A percentile compares a stretch with the other conserved stretches of the same genome.
These are phyloP conservation scores for Microthyrium microscopicum DNA, from an alignment of 2,329 filamentous ascomycete genomes.

Conservation along the genomic window DNA sequence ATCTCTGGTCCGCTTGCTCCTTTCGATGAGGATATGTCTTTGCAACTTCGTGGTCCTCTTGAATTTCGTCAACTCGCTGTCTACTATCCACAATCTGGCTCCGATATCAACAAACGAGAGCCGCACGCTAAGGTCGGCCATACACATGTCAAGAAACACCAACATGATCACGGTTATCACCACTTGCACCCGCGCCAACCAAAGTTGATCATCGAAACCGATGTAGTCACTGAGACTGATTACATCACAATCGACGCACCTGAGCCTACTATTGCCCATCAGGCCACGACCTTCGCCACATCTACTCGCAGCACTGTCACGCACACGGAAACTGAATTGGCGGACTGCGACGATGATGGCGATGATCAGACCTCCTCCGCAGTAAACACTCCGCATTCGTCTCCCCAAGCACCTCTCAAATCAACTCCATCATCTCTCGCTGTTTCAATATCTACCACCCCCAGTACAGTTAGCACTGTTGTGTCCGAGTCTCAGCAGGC, in stretches of 20 bases:
- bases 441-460: not conserved
- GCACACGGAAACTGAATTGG: too few species aligned
- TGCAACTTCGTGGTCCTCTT: slow-evolving; percentile 57
- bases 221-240: too few species aligned
- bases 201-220: too few species aligned
- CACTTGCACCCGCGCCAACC: slow-evolving; percentile 8
- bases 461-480: not conserved
- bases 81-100: slow-evolving; percentile 42
- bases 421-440: too few species aligned
- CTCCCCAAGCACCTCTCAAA: too few species aligned
- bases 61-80: slow-evolving; percentile 51
- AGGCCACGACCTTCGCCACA: too few species aligned
- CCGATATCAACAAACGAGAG: slow-evolving; percentile 42
- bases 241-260: too few species aligned
- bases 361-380: too few species aligned
- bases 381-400: too few species aligned
- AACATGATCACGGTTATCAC: slow-evolving; percentile 1
- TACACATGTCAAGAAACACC: not conserved
- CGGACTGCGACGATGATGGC: too few species aligned
- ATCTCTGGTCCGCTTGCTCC: slow-evolving; percentile 50
- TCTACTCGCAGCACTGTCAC: too few species aligned
- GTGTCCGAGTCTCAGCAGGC: slow-evolving; percentile 10
- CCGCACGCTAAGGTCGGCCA: slow-evolving; percentile 15
- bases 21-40: slow-evolving; percentile 54
- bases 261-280: too few species aligned